A percentile compares a stretch with the other conserved stretches of the same genome.
Evolutionary conservation across 306 rosid species (phyloP).

Genomic region (Fagus sylvatica): DNA sequence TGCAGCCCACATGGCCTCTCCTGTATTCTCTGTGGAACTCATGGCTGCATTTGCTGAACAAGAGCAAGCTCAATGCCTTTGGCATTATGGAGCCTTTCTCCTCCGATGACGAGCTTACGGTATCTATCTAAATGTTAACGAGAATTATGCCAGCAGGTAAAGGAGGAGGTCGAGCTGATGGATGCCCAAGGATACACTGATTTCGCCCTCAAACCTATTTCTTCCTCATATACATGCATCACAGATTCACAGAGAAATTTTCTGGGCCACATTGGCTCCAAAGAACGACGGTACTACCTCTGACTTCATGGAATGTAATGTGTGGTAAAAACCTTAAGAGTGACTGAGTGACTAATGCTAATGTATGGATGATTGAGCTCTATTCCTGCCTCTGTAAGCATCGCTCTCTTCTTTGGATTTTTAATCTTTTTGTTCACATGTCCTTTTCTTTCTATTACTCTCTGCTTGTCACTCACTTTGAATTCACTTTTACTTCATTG

Average conservation of each 20-base stretch:
- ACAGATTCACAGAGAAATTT: slow-evolving; percentile 51
- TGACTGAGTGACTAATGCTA: slow-evolving; percentile 28
- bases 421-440: neutral
- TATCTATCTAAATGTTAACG: slow-evolving; percentile 34
- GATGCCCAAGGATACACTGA: slow-evolving; percentile 37
- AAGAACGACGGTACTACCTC: slow-evolving; percentile 36
- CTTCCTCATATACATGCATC: slow-evolving; percentile 70
- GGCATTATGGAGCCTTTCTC: slow-evolving; percentile 69
- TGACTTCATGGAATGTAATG: slow-evolving; percentile 69
- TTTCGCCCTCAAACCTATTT: slow-evolving; percentile 87
- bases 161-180: slow-evolving; percentile 19
- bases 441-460: neutral
- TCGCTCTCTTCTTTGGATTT: neutral
- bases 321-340: slow-evolving; percentile 61
- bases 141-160: slow-evolving; percentile 24
- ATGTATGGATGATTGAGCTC: slow-evolving; percentile 47
- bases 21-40: slow-evolving; percentile 46
- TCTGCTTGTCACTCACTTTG: neutral
- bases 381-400: slow-evolving; percentile 25
- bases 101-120: slow-evolving; percentile 29
- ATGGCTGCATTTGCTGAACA: slow-evolving; percentile 58
- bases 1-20: slow-evolving; percentile 32
- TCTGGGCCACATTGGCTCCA: slow-evolving; percentile 72
- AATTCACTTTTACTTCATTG: neutral
- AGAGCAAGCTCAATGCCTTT: slow-evolving; percentile 72